Evolutionary conservation across 371 early-diverging fungal species (phyloP).

Genomic region (Apophysomyces elegans): DNA sequence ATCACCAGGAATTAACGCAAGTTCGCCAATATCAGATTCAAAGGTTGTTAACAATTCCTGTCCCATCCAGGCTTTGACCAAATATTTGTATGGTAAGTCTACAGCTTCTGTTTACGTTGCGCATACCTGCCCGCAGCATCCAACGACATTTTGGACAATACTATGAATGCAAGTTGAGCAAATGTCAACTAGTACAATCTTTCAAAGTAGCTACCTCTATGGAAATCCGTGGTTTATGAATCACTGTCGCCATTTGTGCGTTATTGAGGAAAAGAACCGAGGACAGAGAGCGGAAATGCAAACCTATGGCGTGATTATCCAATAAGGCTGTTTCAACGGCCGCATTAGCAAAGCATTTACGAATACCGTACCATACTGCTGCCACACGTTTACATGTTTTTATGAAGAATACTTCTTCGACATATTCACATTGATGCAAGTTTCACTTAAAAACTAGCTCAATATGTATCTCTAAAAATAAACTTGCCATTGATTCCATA

Average conservation of each 20-base stretch:
- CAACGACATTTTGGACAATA: slow-evolving; percentile 54
- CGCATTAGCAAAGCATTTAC: no score
- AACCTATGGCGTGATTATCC: not conserved
- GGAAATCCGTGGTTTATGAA: slow-evolving; percentile 31
- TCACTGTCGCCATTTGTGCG: slow-evolving; percentile 19
- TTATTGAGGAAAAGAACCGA: not conserved
- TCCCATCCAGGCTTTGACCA: slow-evolving; percentile 65
- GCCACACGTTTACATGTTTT: no score
- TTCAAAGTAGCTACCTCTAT: slow-evolving; percentile 24
- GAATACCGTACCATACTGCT: no score
- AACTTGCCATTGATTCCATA: no score
- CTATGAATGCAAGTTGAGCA: slow-evolving; percentile 20
- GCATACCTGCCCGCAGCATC: slow-evolving; percentile 50
- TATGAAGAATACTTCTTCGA: no score
- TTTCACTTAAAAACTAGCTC: no score
- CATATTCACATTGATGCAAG: no score
- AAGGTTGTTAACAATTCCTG: slow-evolving; percentile 76
- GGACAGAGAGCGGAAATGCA: not conserved
- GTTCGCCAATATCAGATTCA: slow-evolving; percentile 62
- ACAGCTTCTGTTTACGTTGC: not conserved
- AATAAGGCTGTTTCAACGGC: no score
- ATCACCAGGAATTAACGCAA: slow-evolving; percentile 68
- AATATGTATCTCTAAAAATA: no score
- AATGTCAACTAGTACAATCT: not conserved
- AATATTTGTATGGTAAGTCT: not conserved